phyloP scores from a whole-genome alignment of 768 basidiomycete genomes.

The Russula compacta region DNA sequence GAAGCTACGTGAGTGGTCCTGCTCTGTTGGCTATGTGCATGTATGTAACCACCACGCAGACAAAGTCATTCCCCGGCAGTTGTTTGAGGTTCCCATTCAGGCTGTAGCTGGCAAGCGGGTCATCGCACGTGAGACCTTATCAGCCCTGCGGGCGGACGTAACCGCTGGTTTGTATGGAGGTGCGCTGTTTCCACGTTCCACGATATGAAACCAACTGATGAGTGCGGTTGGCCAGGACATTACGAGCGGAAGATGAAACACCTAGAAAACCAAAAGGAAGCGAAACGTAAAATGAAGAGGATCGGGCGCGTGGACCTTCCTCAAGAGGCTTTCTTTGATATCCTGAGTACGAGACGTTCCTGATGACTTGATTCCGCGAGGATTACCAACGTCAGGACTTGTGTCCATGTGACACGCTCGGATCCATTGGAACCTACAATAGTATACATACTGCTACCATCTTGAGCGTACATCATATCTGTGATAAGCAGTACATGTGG shows the following conservation, averaged over 20 bases:
- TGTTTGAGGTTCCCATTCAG: slow-evolving; percentile 94
- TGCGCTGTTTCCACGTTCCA: slow-evolving; percentile 21
- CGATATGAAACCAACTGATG: background rate
- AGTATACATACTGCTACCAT: slow-evolving; percentile 11
- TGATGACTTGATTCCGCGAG: slow-evolving; percentile 3
- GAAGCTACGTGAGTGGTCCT: slow-evolving; percentile 64
- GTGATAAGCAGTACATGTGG: slow-evolving; percentile 7
- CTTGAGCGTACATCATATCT: slow-evolving; percentile 2
- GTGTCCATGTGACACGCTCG: background rate
- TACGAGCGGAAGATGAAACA: slow-evolving; percentile 91
- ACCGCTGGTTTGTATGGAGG: slow-evolving; percentile 93
- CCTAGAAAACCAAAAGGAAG: slow-evolving; percentile 85
- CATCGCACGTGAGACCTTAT: slow-evolving; percentile 82
- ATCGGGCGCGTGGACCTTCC: slow-evolving; percentile 85
- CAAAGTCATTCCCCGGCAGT: slow-evolving; percentile 85
- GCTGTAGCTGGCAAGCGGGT: slow-evolving; percentile 82
- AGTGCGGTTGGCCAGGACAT: slow-evolving; percentile 42
- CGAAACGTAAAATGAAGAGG: slow-evolving; percentile 82
- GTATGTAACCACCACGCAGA: slow-evolving; percentile 34
- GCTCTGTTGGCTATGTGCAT: background rate
- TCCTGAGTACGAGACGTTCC: slow-evolving; percentile 54
- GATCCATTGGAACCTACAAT: background rate
- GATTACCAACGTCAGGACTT: background rate
- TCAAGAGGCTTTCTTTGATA: slow-evolving; percentile 92
- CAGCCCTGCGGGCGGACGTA: slow-evolving; percentile 82